Evolutionary conservation across 345 rosid species (phyloP).

Genomic region (Boechera stricta): DNA sequence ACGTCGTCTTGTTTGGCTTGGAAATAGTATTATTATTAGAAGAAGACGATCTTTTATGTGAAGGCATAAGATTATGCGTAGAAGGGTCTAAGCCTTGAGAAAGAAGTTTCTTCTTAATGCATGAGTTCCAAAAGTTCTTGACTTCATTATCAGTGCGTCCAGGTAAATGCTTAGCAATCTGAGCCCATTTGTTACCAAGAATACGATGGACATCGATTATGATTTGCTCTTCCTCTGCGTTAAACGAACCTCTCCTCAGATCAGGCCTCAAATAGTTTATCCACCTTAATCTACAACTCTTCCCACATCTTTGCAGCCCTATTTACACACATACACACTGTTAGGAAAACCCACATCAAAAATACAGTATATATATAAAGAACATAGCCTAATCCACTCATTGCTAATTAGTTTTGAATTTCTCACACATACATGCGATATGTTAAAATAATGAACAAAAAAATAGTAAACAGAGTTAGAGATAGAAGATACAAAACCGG

Average conservation of each 20-base stretch:
- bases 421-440: neutral
- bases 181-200: slow-evolving; percentile 63
- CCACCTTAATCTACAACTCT: slow-evolving; percentile 72
- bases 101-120: slow-evolving; percentile 70
- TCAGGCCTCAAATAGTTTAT: slow-evolving; percentile 67
- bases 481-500: slow-evolving; percentile 49
- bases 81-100: slow-evolving; percentile 65
- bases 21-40: neutral
- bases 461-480: neutral
- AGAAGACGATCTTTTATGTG: slow-evolving; percentile 44
- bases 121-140: slow-evolving; percentile 81
- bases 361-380: neutral
- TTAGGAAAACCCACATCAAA: neutral
- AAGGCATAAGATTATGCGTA: slow-evolving; percentile 56
- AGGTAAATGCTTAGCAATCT: slow-evolving; percentile 65
- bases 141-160: slow-evolving; percentile 86
- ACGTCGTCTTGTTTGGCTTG: slow-evolving; percentile 25
- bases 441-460: neutral
- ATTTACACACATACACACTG: neutral
- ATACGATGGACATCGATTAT: slow-evolving; percentile 68
- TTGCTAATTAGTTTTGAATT: neutral
- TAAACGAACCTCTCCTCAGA: slow-evolving; percentile 58
- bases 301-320: slow-evolving; percentile 72
- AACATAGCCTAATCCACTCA: neutral
- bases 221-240: slow-evolving; percentile 58